Evolutionary conservation across 768 basidiomycete species (phyloP).

Genomic region (Hydnomerulius pinastri): DNA sequence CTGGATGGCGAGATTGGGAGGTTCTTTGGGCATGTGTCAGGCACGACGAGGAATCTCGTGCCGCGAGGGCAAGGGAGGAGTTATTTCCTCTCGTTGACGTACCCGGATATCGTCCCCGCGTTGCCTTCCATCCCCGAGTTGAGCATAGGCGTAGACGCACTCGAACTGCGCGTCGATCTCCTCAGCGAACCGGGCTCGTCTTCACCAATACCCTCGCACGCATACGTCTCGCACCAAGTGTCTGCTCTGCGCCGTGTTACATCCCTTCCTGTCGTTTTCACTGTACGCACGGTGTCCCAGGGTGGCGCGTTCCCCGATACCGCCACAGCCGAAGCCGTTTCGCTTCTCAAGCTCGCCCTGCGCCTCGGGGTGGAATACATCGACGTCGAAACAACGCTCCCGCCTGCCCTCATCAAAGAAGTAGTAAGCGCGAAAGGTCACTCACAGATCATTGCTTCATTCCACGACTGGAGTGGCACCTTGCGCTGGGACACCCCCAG

Average conservation of each 20-base stretch:
- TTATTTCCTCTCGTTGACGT: slow-evolving; percentile 92
- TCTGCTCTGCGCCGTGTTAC: slow-evolving; percentile 75
- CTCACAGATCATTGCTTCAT: slow-evolving; percentile 87
- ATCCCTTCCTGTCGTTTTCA: slow-evolving; percentile 87
- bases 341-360: slow-evolving; percentile 76
- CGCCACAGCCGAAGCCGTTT: slow-evolving; percentile 67
- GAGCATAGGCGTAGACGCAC: slow-evolving; percentile 81
- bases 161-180: slow-evolving; percentile 94
- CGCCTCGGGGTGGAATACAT: slow-evolving; percentile 89
- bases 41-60: slow-evolving; percentile 64
- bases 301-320: slow-evolving; percentile 90
- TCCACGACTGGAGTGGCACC: slow-evolving; percentile 90
- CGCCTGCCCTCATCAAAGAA: slow-evolving; percentile 59
- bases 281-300: slow-evolving; percentile 84
- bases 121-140: slow-evolving; percentile 71
- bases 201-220: slow-evolving; percentile 59
- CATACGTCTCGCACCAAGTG: slow-evolving; percentile 82
- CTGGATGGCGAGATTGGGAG: slow-evolving; percentile 61
- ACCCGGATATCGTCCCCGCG: slow-evolving; percentile 79
- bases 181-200: slow-evolving; percentile 56
- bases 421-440: slow-evolving; percentile 63
- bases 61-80: slow-evolving; percentile 37
- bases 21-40: slow-evolving; percentile 90
- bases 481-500: slow-evolving; percentile 76
- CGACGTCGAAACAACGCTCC: slow-evolving; percentile 85